Base-by-base conservation (phyloP, 73 alveolate genomes). In the Paramecium octaurelia region DNA sequence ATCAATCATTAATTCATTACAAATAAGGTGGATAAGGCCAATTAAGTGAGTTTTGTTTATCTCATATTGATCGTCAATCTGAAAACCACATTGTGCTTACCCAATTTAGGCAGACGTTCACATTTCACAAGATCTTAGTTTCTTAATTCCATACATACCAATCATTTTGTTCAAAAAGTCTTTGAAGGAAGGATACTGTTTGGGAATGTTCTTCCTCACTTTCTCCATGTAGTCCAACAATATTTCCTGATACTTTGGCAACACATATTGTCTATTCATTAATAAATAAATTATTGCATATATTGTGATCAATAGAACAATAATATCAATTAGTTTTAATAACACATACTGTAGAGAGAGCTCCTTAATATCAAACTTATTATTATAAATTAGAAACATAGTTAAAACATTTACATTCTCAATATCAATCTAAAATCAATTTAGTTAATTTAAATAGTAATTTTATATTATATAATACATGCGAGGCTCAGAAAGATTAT, bases 111-210 rank as follows among this genome's bases (percentile, higher is more conserved):
- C 24, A 31, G 43, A 80, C 57, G 10, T 80, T 80, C 91, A 43
- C 3, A 44, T 44, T 80, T 80, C 11, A 80, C 42, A 20, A 80
- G 76, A 80, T 80, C 91, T 80, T 42, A 14, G 18, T n/a, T 42
- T 80, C 57, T 20, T n/a, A 31, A 44, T 0, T 20, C 43, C 16
- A 23, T 48, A 54, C 6, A 80, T 71, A 89, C 94, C 88, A 70
- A 70, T 54, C 94, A 89, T 89, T 54, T 89, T 89, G 8, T 71
- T 77, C 21, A 89, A 50, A 29, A 89, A 83, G 36, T 89, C 94
- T 54, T 73, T 89, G 34, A 89, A 77, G 5, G 92, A 59, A 35
- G 84, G 58, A 89, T 89, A 89, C 21, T 69, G 31, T 89, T 71
- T 89, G 1, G 94, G 94, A 24, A 89, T 43, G 71, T 71, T 68